phyloP scores from a whole-genome alignment of 176 grass and related monocot genomes.

The Tillandsia fasciculata region DNA sequence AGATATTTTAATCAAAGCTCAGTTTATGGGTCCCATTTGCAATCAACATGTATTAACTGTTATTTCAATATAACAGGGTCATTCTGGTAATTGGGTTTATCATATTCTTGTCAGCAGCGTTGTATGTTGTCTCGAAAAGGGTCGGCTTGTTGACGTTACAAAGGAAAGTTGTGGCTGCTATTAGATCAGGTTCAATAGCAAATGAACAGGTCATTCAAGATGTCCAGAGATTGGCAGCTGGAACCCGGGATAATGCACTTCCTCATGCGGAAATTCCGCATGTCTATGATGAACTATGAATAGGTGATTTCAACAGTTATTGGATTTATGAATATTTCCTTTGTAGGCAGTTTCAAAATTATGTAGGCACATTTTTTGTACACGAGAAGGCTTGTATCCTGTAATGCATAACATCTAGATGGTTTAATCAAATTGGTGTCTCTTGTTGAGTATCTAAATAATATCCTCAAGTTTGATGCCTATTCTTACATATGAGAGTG shows the following conservation, averaged over 20 bases:
- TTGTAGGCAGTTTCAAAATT: background rate
- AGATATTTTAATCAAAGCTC: background rate
- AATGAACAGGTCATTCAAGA: constrained; percentile 31
- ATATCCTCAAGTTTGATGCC: too few species aligned
- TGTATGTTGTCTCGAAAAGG: constrained; percentile 61
- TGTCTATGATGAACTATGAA: constrained; percentile 63
- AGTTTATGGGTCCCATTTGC: background rate
- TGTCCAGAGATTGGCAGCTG: constrained; percentile 21
- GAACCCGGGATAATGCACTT: constrained; percentile 4
- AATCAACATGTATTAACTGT: background rate
- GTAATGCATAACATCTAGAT: too few species aligned
- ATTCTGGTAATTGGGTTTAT: constrained; percentile 57
- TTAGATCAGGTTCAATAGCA: constrained; percentile 2
- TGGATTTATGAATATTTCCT: background rate
- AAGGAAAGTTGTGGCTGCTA: constrained; percentile 38
- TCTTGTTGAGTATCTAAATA: too few species aligned
- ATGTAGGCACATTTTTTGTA: background rate
- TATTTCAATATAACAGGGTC: constrained; percentile 40
- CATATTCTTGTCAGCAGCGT: constrained; percentile 36
- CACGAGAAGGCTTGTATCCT: too few species aligned
- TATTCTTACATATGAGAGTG: too few species aligned
- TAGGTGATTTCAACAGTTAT: background rate
- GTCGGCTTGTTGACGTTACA: constrained; percentile 57
- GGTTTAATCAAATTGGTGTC: too few species aligned
- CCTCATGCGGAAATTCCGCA: constrained; percentile 7